Evolutionary conservation across 306 rosid species (phyloP).

Genomic region (Hippophae gyantsensis): DNA sequence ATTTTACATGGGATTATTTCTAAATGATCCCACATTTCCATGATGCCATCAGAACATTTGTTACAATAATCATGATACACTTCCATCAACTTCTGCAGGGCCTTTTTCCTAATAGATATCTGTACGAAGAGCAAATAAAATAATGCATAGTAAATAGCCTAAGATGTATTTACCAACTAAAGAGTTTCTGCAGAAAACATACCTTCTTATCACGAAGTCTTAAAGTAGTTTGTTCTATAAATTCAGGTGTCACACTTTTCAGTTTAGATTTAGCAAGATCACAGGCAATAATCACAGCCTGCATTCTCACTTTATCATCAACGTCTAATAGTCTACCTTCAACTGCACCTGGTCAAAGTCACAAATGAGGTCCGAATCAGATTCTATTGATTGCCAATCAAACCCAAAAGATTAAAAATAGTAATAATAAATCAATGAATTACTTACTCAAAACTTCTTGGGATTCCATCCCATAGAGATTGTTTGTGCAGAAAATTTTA

Average conservation of each 20-base stretch:
- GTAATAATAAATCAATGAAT: conserved; percentile 2
- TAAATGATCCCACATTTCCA: conserved; percentile 40
- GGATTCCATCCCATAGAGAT: conserved; percentile 46
- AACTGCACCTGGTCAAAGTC: conserved; percentile 55
- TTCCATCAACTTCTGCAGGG: conserved; percentile 64
- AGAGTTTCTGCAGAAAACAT: conserved; percentile 20
- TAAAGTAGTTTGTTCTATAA: conserved; percentile 53
- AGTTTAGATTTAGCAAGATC: conserved; percentile 66
- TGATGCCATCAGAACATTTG: conserved; percentile 58
- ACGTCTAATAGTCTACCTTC: conserved; percentile 64
- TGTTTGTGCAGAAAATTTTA: conserved; percentile 45
- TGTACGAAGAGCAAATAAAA: conserved; percentile 23
- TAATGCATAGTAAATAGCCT: conserved; percentile 2
- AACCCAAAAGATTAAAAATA: conserved; percentile 4
- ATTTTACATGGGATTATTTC: conserved; percentile 84
- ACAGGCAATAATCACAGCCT: conserved; percentile 70
- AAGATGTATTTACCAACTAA: conserved; percentile 9
- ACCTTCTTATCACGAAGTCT: conserved; percentile 92
- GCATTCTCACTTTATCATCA: conserved; percentile 83
- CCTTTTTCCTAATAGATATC: conserved; percentile 68
- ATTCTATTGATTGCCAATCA: conserved; percentile 16
- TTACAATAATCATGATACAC: conserved; percentile 66
- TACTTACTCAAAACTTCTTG: conserved; percentile 67
- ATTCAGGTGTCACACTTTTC: conserved; percentile 42
- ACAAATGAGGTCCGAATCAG: conserved; percentile 14